These are phyloP conservation scores for Grosmannia penicillata DNA, from an alignment of 2,329 filamentous ascomycete species.

Conservation along the genomic window DNA sequence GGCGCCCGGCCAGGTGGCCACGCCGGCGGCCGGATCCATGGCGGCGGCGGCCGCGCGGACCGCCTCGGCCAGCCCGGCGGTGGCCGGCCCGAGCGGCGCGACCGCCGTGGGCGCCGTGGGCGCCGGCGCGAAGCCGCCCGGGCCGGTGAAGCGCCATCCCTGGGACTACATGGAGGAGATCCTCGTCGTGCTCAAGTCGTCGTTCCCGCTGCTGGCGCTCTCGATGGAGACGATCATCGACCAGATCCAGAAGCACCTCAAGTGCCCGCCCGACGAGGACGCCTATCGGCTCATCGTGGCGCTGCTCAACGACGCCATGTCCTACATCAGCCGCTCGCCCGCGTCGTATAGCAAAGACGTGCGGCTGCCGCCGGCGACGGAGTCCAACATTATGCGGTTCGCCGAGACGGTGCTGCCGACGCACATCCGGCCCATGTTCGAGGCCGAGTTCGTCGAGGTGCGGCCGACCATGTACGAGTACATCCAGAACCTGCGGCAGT, in stretches of 20 bases:
- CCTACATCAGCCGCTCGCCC: slow-evolving; percentile 81
- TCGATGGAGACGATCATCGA: slow-evolving; percentile 99
- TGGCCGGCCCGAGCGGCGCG: slow-evolving; percentile 20
- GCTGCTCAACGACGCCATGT: slow-evolving; percentile 84
- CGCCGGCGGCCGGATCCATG: too few species aligned
- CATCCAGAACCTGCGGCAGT: slow-evolving; percentile 88
- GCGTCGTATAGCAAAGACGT: slow-evolving; percentile 78
- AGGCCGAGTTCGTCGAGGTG: slow-evolving; percentile 88
- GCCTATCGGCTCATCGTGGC: slow-evolving; percentile 96
- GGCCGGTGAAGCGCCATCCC: slow-evolving; percentile 36
- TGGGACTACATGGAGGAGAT: slow-evolving; percentile 97
- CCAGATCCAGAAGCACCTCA: slow-evolving; percentile 97
- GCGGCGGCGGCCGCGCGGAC: too few species aligned
- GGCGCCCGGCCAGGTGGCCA: too few species aligned
- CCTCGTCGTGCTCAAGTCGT: slow-evolving; percentile 88
- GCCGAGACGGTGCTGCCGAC: slow-evolving; percentile 88
- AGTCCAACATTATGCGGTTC: slow-evolving; percentile 93
- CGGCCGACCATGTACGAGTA: slow-evolving; percentile 98
- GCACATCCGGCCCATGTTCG: slow-evolving; percentile 92
- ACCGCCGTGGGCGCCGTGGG: slow-evolving; percentile 4
- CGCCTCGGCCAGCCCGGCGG: too few species aligned
- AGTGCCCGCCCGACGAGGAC: slow-evolving; percentile 95
- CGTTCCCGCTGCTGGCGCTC: slow-evolving; percentile 84
- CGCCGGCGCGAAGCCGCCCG: slow-evolving; percentile 7
- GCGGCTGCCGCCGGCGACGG: slow-evolving; percentile 77